Conservation (phyloP, 352 stramenopile genomes). For the Elongisporangium undulatum region DNA sequence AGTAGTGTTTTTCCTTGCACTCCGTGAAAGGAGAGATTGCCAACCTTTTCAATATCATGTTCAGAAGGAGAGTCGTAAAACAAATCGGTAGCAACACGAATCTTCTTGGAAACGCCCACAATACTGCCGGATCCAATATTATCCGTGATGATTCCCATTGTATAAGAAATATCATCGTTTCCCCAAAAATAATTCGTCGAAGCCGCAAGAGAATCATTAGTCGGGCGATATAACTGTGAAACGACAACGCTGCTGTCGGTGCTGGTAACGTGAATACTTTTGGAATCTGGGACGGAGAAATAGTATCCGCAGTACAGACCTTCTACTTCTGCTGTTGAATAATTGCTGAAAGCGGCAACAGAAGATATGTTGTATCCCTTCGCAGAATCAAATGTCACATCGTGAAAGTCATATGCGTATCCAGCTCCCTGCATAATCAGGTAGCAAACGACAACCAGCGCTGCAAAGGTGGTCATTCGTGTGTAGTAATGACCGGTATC, state of each 20-base stretch:
- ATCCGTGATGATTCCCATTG: conserved; percentile 58
- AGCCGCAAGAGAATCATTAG: conserved; percentile 36
- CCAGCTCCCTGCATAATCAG: conserved; percentile 57
- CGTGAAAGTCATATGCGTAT: conserved; percentile 56
- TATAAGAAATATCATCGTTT: conserved; percentile 54
- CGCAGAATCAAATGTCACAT: conserved; percentile 23
- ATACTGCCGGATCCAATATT: conserved; percentile 42
- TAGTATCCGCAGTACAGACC: conserved; percentile 75
- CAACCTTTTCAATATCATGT: conserved; percentile 26
- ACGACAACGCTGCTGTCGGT: conserved; percentile 31
- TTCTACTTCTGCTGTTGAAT: conserved; percentile 20
- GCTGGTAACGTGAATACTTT: conserved; percentile 44
- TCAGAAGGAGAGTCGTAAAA: conserved; percentile 35
- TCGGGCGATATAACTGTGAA: conserved; percentile 40
- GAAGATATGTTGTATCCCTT: conserved; percentile 14
- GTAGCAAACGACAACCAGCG: conserved; percentile 63
- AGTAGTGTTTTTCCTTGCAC: conserved; percentile 41
- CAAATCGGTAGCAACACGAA: conserved; percentile 41
- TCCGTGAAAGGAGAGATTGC: conserved; percentile 42
- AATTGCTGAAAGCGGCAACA: conserved; percentile 5
- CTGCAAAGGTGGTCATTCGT: conserved; percentile 56
- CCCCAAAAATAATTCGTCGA: conserved; percentile 65
- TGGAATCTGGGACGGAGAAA: conserved; percentile 45
- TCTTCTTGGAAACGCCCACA: conserved; percentile 65
- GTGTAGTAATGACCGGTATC: conserved; percentile 87